A percentile compares a stretch with the other conserved stretches of the same genome.
phyloP scores from a whole-genome alignment of 768 basidiomycete species.

The Lactarius sanguifluus region DNA sequence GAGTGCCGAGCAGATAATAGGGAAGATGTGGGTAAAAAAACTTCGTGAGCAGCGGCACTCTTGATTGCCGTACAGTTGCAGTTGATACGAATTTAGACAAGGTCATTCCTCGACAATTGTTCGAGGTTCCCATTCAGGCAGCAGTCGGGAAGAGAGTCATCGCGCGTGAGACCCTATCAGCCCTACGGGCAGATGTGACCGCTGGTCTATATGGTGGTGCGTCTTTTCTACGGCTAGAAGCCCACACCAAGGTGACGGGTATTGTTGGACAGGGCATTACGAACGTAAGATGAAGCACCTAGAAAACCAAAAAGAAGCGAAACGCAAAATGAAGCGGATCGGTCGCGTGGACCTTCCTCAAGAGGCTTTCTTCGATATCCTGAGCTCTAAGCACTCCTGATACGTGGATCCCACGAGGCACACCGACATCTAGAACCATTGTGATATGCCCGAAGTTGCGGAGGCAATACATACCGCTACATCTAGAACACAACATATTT shows the following conservation, averaged over 20 bases:
- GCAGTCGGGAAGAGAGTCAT: slow-evolving; percentile 84
- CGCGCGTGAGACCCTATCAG: slow-evolving; percentile 85
- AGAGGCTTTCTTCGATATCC: slow-evolving; percentile 91
- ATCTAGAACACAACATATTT: slow-evolving; percentile 16
- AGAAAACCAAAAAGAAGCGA: slow-evolving; percentile 91
- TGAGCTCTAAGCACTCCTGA: slow-evolving; percentile 55
- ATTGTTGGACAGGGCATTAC: slow-evolving; percentile 60
- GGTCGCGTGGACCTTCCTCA: slow-evolving; percentile 90
- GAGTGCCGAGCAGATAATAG: slow-evolving; percentile 71
- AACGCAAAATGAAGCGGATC: slow-evolving; percentile 83
- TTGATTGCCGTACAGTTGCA: neutral
- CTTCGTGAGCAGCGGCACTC: slow-evolving; percentile 57
- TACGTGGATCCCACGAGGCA: slow-evolving; percentile 7
- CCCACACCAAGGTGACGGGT: slow-evolving; percentile 2
- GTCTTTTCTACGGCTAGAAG: slow-evolving; percentile 13
- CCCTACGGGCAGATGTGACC: slow-evolving; percentile 88
- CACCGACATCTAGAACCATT: slow-evolving; percentile 5
- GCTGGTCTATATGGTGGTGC: slow-evolving; percentile 89
- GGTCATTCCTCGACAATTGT: slow-evolving; percentile 89
- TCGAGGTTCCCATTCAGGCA: slow-evolving; percentile 96
- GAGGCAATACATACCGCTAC: slow-evolving; percentile 20
- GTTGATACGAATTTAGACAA: slow-evolving; percentile 53
- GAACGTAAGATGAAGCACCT: slow-evolving; percentile 91
- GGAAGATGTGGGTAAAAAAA: slow-evolving; percentile 86
- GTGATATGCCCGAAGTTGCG: slow-evolving; percentile 6